Base-by-base conservation (phyloP, 768 basidiomycete genomes). In the Calocera viscosa region DNA sequence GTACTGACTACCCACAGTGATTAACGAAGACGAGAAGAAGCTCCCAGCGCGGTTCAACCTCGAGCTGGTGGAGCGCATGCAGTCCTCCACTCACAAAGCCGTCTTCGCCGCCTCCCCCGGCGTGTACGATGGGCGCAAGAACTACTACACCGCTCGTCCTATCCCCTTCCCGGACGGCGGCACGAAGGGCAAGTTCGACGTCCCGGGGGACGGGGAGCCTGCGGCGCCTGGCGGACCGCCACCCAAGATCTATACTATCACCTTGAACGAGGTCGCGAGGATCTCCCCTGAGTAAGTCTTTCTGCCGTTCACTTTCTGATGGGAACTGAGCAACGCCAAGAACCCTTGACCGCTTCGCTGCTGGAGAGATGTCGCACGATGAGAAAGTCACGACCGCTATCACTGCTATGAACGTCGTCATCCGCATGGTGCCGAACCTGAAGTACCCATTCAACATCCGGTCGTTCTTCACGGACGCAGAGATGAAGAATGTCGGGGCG, bases 41-140 rank as follows among this genome's bases (percentile, higher is more conserved):
- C 77, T 89, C 1, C 88, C 90, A 0, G 82, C 83, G 1, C 77
- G 82, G 16, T 75, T 89, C 5, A 91, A 90, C 68, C 80, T 91
- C 79, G 84, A 87, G 16, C 76, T 92, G 11, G 85, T 92, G 63
- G 79, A 80, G 16, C 78, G 77, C 17, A 74, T 92, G 16, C 91
- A 92, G 73, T 78, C 17, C 17, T 64, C 69, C 34, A 60, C 35
- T 2, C 83, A 84, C 1, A 84, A 84, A 0, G 75, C 81, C n/a
- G 77, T 88, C 24, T 92, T 92, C 72, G 88, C 83, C 30, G 26
- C 14, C 1, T 89, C 88, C 11, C 83, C 80, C 16, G 86, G 81
- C 19, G 89, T 84, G 1, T 91, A 90, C 68, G 90, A 91, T 67
- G 90, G 90, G 0, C 80, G 88, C 43, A 91, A 90, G 75, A 91